Evolutionary conservation across 148 eudicot genomes (phyloP).

Genomic region (Pouteria glomerata): DNA sequence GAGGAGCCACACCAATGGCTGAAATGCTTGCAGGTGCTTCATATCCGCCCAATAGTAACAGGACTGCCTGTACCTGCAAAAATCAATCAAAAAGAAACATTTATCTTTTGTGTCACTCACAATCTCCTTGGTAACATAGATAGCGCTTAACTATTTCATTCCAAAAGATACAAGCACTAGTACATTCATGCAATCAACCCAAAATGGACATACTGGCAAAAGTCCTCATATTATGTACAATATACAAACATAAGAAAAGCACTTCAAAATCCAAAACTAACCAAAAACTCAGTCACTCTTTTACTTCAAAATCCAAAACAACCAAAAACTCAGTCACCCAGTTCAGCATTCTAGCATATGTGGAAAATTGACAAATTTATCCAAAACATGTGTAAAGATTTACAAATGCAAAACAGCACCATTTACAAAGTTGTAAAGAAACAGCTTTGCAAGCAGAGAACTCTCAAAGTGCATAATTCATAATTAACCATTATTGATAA

Average conservation of each 20-base stretch:
- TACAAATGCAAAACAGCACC: background rate
- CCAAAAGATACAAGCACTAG: background rate
- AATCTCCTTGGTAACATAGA: background rate
- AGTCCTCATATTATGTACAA: background rate
- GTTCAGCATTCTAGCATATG: too few species aligned
- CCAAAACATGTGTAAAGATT: background rate
- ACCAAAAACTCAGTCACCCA: background rate
- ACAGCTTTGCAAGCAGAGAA: background rate
- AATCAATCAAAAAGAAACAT: background rate
- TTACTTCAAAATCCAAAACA: background rate
- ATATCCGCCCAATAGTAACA: constrained; percentile 71
- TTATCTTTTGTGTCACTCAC: background rate
- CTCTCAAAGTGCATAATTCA: constrained; percentile 9
- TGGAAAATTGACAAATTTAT: background rate
- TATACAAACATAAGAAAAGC: background rate
- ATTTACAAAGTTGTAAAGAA: constrained; percentile 2
- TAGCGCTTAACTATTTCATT: background rate
- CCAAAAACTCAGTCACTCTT: background rate
- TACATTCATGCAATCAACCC: background rate
- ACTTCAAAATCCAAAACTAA: background rate
- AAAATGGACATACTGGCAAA: background rate
- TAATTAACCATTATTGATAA: background rate
- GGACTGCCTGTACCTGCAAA: constrained; percentile 78
- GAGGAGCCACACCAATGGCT: constrained; percentile 33
- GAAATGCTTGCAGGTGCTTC: constrained; percentile 61